These are phyloP conservation scores for Astraeus odoratus DNA, from an alignment of 768 basidiomycete species.

Conservation along the genomic window DNA sequence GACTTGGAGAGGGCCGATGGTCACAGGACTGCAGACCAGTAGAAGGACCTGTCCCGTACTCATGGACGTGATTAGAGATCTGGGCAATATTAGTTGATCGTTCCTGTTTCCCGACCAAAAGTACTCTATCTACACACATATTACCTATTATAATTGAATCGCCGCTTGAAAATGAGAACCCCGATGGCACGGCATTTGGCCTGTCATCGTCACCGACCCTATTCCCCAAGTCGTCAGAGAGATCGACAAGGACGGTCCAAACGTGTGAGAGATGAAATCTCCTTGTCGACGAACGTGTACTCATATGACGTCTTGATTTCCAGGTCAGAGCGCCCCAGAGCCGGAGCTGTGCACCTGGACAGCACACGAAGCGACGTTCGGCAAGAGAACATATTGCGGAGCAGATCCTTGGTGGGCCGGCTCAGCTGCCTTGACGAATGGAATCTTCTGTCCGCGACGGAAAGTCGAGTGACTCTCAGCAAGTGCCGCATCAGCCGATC, in stretches of 20 bases:
- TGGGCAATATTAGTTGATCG: too few relatives aligned
- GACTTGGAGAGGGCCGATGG: slow-evolving; percentile 13
- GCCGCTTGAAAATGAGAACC: slow-evolving; percentile 17
- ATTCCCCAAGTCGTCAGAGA: slow-evolving; percentile 8
- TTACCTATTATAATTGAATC: slow-evolving; percentile 13
- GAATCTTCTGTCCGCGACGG: slow-evolving; percentile 45
- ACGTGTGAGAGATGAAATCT: slow-evolving; percentile 11
- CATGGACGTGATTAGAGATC: too few relatives aligned
- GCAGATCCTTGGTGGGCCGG: slow-evolving; percentile 19
- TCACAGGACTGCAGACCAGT: slow-evolving; percentile 10
- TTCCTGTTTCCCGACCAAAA: too few relatives aligned
- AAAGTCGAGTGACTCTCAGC: slow-evolving; percentile 31
- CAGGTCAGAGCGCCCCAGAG: not conserved
- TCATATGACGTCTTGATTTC: not conserved
- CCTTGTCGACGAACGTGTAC: slow-evolving; percentile 4
- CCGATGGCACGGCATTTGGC: slow-evolving; percentile 24
- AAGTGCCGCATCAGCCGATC: slow-evolving; percentile 37
- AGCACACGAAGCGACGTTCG: slow-evolving; percentile 12
- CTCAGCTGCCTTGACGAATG: slow-evolving; percentile 30
- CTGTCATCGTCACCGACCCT: slow-evolving; percentile 12
- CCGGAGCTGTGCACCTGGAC: not conserved
- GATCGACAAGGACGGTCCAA: slow-evolving; percentile 2
- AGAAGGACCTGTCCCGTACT: too few relatives aligned
- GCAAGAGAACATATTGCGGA: slow-evolving; percentile 22
- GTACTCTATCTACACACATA: too few relatives aligned